Conservation (phyloP, 1,139 yeast species). For the Magnusiomyces clavatus region DNA sequence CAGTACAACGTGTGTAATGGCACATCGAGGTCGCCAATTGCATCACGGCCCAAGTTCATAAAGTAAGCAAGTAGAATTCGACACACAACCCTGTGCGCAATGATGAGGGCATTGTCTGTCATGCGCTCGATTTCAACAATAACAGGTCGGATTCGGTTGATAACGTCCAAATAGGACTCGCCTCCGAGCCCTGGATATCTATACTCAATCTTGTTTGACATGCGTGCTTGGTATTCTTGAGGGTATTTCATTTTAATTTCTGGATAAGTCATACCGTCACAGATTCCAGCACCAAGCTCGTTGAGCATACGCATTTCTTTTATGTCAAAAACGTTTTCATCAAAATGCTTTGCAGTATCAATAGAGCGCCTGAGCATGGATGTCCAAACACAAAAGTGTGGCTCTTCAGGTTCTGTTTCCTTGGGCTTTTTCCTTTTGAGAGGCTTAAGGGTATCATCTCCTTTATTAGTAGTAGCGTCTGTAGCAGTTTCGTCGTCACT, state of each 20-base stretch:
- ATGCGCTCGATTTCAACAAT: constrained; percentile 91
- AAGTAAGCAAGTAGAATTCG: constrained; percentile 83
- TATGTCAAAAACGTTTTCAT: constrained; percentile 56
- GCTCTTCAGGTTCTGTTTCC: constrained; percentile 40
- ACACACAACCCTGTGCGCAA: constrained; percentile 87
- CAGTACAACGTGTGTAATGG: constrained; percentile 88
- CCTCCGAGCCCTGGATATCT: constrained; percentile 98
- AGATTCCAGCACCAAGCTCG: constrained; percentile 87
- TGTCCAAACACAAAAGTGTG: constrained; percentile 87
- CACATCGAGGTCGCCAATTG: constrained; percentile 84
- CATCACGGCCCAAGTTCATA: constrained; percentile 71
- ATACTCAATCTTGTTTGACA: constrained; percentile 69
- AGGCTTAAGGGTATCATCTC: constrained; percentile 5
- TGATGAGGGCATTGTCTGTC: constrained; percentile 72
- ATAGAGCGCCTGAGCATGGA: constrained; percentile 74
- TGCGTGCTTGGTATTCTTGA: constrained; percentile 67
- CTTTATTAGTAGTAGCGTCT: no score
- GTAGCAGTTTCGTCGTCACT: constrained; percentile 26
- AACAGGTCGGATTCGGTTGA: constrained; percentile 79
- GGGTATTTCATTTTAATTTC: constrained; percentile 70
- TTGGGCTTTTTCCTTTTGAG: neutral
- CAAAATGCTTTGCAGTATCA: constrained; percentile 72
- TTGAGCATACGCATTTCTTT: constrained; percentile 91
- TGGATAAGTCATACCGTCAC: constrained; percentile 85
- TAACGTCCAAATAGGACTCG: constrained; percentile 87